Evolutionary conservation across 148 eudicot species (phyloP).

Genomic region (Camellia lanceoleosa): DNA sequence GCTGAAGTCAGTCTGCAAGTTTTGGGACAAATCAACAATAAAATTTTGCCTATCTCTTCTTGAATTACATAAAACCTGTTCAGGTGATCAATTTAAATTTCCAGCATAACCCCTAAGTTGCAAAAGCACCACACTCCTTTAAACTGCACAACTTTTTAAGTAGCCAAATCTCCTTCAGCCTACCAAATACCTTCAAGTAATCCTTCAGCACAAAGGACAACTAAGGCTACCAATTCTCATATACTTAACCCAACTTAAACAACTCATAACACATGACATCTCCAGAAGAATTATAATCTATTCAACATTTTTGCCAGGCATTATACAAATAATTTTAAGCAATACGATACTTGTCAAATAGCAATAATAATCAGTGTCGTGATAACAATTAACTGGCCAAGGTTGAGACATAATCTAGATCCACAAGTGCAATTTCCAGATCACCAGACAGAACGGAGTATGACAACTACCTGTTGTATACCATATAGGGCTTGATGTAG

Average conservation of each 20-base stretch:
- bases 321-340: background rate
- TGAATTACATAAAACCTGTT: background rate
- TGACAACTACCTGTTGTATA: background rate
- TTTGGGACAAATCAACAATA: background rate
- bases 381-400: background rate
- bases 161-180: background rate
- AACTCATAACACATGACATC: background rate
- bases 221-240: background rate
- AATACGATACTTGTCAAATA: too few relatives aligned
- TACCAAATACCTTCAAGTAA: background rate
- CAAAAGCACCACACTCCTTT: background rate
- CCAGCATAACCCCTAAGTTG: background rate
- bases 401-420: background rate
- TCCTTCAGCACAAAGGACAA: background rate
- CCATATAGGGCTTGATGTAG: background rate
- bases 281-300: background rate
- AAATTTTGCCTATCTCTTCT: background rate
- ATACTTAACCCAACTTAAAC: background rate
- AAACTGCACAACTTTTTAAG: background rate
- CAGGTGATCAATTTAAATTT: background rate
- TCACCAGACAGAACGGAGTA: background rate
- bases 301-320: background rate
- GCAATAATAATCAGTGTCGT: background rate
- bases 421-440: background rate
- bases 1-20: background rate